A percentile compares a stretch with the other conserved stretches of the same genome.
Conservation (phyloP, 768 basidiomycete species). For the Hebeloma cylindrosporum region DNA sequence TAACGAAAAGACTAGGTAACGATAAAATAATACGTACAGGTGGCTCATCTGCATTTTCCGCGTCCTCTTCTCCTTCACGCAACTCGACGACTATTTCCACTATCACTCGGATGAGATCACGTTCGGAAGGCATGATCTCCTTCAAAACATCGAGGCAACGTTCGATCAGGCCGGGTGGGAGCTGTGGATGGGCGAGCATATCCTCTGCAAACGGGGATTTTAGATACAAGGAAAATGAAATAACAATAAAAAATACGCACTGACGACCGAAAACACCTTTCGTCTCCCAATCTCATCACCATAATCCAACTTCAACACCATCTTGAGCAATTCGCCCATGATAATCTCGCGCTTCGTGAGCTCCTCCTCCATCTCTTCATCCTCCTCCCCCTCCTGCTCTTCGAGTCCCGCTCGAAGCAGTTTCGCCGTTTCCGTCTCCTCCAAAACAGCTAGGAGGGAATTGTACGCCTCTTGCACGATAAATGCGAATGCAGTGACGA, state of each 20-base stretch:
- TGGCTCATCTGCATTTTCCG: constrained; percentile 22
- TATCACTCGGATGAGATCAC: constrained; percentile 41
- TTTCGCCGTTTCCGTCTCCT: constrained; percentile 40
- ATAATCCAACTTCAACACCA: constrained; percentile 86
- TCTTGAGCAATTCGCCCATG: constrained; percentile 76
- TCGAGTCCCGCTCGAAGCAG: constrained; percentile 31
- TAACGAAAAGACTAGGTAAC: background rate
- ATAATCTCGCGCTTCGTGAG: constrained; percentile 67
- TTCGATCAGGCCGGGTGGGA: constrained; percentile 79
- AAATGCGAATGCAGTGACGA: constrained; percentile 91
- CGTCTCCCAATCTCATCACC: constrained; percentile 92
- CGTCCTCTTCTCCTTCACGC: constrained; percentile 34
- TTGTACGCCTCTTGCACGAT: constrained; percentile 82
- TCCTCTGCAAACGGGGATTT: constrained; percentile 49
- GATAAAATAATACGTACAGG: constrained; percentile 13
- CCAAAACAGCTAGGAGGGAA: constrained; percentile 39
- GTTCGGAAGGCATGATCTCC: constrained; percentile 78
- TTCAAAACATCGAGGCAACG: constrained; percentile 84
- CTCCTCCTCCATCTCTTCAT: constrained; percentile 56
- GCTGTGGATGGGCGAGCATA: constrained; percentile 81
- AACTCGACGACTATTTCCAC: constrained; percentile 39
- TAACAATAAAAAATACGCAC: constrained; percentile 49
- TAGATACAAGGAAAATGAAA: background rate
- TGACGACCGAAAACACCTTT: constrained; percentile 86
- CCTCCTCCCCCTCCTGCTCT: constrained; percentile 43